Conservation (phyloP, 805 yeast species). For the Saturnispora mendoncae region DNA sequence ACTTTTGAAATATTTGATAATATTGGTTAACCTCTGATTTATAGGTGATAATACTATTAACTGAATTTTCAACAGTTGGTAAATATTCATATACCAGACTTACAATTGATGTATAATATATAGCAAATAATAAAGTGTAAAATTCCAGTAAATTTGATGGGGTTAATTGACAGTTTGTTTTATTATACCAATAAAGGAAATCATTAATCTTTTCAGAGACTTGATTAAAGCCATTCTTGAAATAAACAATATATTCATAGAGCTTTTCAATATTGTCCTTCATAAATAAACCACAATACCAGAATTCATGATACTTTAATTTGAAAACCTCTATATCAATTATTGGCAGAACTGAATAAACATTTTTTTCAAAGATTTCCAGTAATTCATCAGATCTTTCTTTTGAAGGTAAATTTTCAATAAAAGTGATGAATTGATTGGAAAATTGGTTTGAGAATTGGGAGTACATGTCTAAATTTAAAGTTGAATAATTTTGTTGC, state of each 20-base stretch:
- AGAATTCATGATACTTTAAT: conserved; percentile 34
- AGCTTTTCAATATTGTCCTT: conserved; percentile 18
- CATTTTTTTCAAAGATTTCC: conserved; percentile 39
- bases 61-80: conserved; percentile 8
- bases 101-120: conserved; percentile 17
- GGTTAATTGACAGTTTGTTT: conserved; percentile 18
- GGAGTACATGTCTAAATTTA: conserved; percentile 6
- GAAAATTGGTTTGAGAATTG: conserved; percentile 10
- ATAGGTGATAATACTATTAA: conserved; percentile 10
- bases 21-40: conserved; percentile 19
- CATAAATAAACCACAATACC: conserved; percentile 32
- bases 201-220: conserved; percentile 14
- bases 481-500: neutral
- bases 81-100: conserved; percentile 15
- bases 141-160: conserved; percentile 19
- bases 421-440: conserved; percentile 26
- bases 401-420: conserved; percentile 33
- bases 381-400: conserved; percentile 43
- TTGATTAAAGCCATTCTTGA: conserved; percentile 10
- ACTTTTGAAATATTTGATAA: conserved; percentile 14
- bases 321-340: conserved; percentile 40
- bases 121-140: conserved; percentile 16
- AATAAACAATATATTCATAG: conserved; percentile 14
- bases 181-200: conserved; percentile 40
- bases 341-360: conserved; percentile 49